Evolutionary conservation across 1,139 yeast species (phyloP).

Genomic region (Candida albicans): DNA sequence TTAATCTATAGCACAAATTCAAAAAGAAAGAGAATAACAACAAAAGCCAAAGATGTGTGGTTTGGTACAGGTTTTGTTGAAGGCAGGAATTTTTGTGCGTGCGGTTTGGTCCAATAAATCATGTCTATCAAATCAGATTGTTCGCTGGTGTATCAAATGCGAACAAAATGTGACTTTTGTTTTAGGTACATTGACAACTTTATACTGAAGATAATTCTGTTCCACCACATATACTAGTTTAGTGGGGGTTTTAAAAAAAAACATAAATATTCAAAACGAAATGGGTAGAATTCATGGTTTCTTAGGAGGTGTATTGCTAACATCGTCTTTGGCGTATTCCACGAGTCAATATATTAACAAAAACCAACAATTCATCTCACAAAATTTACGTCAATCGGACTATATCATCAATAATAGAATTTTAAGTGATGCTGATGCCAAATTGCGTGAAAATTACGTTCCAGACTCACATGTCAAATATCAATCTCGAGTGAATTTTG

Average conservation of each 20-base stretch:
- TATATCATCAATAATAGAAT: constrained; percentile 51
- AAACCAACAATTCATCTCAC: constrained; percentile 48
- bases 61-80: no score
- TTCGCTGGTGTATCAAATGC: no score
- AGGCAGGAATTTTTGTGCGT: no score
- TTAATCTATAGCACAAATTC: no score
- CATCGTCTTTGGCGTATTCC: constrained; percentile 64
- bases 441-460: not conserved
- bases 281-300: constrained; percentile 73
- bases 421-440: constrained; percentile 37
- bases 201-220: no score
- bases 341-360: constrained; percentile 59
- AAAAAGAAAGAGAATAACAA: no score
- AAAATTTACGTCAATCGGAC: constrained; percentile 49
- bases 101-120: no score
- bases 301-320: constrained; percentile 63
- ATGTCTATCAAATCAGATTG: no score
- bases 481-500: constrained; percentile 31
- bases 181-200: no score
- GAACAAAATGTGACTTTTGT: no score
- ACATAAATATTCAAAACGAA: not conserved
- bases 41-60: no score
- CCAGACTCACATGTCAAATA: constrained; percentile 14
- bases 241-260: not conserved
- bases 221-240: not conserved